Base-by-base conservation (phyloP, 139 green algal genomes). In the Marvania coccoides region DNA sequence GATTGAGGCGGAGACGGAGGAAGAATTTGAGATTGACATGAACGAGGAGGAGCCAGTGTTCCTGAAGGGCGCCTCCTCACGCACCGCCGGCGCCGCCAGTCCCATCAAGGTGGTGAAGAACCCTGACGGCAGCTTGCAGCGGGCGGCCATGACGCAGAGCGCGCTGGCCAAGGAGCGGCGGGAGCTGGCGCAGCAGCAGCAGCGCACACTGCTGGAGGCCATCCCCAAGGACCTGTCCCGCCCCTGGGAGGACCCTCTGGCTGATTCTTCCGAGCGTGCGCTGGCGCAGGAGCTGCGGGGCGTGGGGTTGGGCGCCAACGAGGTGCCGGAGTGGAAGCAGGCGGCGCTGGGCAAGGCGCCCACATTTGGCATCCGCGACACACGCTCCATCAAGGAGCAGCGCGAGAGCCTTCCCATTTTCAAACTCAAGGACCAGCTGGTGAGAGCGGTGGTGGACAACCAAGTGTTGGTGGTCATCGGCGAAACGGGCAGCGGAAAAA, bases 21-120 rank as follows among this genome's bases (percentile, higher is more conserved):
- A 98, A 76, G 93, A 98, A 74, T 90, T 96, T 76, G 93, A 99
- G 81, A 91, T 99, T 7, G 94, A 99, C 73, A 74, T 99, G 29
- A 98, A 98, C 78, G 94, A 99, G 26, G 74, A 81, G 31, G 94
- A 98, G 83, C 91, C 93, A 3, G 61, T 85, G 26, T 98, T 98
- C 75, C 68, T 98, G 19, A 82, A 86, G 60, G 91, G 89, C 26
- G 75, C 84, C 70, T 88, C 79, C 33, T 62, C 47, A 23, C 63
- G 66, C 28, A 71, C 34, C 13, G 54, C 28, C 39, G 63, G 47
- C n/a, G 63, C 13, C 29, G 47, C 35, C 34, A 79, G 40, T 39
- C 94, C 94, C 34, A 87, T 99, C 73, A 97, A 96, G 82, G 96
- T 99, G 38, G 93, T 99, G 24, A 98, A 97, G 72, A 98, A 98